Conservation (phyloP, 2,329 filamentous ascomycete species). For the Colletotrichum navitas region DNA sequence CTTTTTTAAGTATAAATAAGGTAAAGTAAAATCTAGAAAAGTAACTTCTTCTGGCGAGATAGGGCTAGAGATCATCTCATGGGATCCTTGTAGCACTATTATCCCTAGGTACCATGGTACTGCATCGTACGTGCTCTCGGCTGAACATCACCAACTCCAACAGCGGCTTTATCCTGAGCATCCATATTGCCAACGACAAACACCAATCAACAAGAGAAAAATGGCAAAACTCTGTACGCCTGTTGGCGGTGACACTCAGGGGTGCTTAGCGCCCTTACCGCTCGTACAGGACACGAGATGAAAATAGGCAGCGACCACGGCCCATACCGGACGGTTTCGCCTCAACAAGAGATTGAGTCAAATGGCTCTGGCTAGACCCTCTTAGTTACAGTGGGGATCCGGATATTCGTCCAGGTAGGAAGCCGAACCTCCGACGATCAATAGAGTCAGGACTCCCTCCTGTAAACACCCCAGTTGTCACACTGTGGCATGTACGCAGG, state of each 20-base stretch:
- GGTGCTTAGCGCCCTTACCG: background rate
- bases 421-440: too few species aligned
- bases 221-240: background rate
- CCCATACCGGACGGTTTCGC: background rate
- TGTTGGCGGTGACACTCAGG: background rate
- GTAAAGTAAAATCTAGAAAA: too few species aligned
- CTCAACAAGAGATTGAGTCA: background rate
- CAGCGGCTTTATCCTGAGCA: background rate
- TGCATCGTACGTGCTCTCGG: background rate
- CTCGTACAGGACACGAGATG: background rate
- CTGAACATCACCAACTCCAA: background rate
- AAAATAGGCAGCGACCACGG: background rate
- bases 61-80: too few species aligned
- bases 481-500: too few species aligned
- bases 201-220: background rate
- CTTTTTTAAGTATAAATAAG: too few species aligned
- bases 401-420: too few species aligned
- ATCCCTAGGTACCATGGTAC: too few species aligned
- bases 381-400: background rate
- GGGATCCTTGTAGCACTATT: too few species aligned
- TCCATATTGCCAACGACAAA: background rate
- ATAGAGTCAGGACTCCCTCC: too few species aligned
- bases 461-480: too few species aligned
- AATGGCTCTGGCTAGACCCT: background rate
- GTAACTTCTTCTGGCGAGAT: too few species aligned